These are phyloP conservation scores for Termitomyces sp. DNA, from an alignment of 768 basidiomycete species.

Conservation along the genomic window DNA sequence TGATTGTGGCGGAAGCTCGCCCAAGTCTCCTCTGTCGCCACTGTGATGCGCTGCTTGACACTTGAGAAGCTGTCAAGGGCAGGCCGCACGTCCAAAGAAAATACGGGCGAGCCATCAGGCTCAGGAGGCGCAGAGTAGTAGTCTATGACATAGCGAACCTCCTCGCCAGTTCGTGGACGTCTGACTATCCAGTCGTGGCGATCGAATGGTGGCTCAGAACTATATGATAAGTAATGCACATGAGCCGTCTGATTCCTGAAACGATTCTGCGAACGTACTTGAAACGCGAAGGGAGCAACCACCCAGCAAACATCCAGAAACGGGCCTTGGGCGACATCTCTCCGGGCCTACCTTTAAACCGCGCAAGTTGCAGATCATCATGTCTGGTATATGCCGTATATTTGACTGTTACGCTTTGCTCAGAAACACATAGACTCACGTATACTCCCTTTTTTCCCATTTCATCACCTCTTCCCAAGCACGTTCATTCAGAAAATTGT, in stretches of 20 bases:
- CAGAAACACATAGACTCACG: slow-evolving; percentile 38
- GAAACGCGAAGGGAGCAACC: slow-evolving; percentile 85
- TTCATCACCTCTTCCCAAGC: slow-evolving; percentile 93
- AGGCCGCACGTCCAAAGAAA: slow-evolving; percentile 92
- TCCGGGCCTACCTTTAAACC: slow-evolving; percentile 87
- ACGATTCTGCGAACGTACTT: slow-evolving; percentile 50
- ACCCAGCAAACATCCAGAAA: slow-evolving; percentile 80
- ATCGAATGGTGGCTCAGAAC: slow-evolving; percentile 92
- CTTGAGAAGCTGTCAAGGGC: slow-evolving; percentile 84
- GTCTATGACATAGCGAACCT: slow-evolving; percentile 95
- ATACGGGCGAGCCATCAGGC: slow-evolving; percentile 88
- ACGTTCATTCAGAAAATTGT: slow-evolving; percentile 95
- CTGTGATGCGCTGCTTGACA: slow-evolving; percentile 65
- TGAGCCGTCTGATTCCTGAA: not conserved
- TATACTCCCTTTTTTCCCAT: slow-evolving; percentile 76
- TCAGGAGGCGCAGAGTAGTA: slow-evolving; percentile 94
- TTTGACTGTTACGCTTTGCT: not conserved
- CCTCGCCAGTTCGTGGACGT: slow-evolving; percentile 70
- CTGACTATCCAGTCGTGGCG: slow-evolving; percentile 97
- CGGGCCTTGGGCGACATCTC: slow-evolving; percentile 94
- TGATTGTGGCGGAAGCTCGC: slow-evolving; percentile 32
- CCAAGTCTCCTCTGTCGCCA: slow-evolving; percentile 71
- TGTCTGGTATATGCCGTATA: slow-evolving; percentile 33
- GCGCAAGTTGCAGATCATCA: slow-evolving; percentile 68
- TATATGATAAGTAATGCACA: slow-evolving; percentile 24